Evolutionary conservation across 148 eudicot species (phyloP), one percentile per base, ranked within the genome.

Genomic region (Polygonum aviculare): DNA sequence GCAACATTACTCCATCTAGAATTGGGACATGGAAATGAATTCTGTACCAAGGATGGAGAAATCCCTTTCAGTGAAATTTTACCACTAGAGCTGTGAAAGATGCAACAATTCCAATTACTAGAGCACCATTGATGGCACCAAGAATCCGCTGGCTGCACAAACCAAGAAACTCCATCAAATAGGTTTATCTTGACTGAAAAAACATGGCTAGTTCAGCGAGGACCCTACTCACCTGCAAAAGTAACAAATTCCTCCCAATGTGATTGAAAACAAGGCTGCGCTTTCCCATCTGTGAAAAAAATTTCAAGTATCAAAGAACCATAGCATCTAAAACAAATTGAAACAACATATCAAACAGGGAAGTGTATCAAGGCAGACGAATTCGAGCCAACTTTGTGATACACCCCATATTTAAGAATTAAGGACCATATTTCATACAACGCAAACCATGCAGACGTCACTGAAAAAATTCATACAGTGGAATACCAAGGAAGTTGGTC

Each of bases 31-130:
- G 47, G 47, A 44, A 44, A 44, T 44, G 47, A 7, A 44, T 44
- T 44, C 9, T 44, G 47, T 44, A 44, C 9, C 55, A 36, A 36
- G 73, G 75, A 3, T 15, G 54, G 47, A 18, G 21, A 14, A 21
- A 19, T 49, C 59, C 21, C 38, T 15, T 51, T 51, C 55, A 16
- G 19, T 51, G 38, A 74, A 77, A 49, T 39, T 65, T 89, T 90
- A 94, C 98, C 97, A 92, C 95, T 62, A 94, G 86, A 74, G 88
- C 85, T 72, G 92, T 79, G 80, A 94, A 94, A 54, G 98, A 86
- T 52, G 77, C 73, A 59, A 94, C 77, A 85, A 94, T 92, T 70
- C 95, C 95, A 59, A 88, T 49, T 16, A 93, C 83, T 69, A 93
- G 88, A 80, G 81, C 82, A 74, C 96, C 98, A 81, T 91, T 93